A percentile compares a stretch with the other conserved stretches of the same genome.
phyloP scores from a whole-genome alignment of 768 basidiomycete species.

The Agaricus subrufescens region DNA sequence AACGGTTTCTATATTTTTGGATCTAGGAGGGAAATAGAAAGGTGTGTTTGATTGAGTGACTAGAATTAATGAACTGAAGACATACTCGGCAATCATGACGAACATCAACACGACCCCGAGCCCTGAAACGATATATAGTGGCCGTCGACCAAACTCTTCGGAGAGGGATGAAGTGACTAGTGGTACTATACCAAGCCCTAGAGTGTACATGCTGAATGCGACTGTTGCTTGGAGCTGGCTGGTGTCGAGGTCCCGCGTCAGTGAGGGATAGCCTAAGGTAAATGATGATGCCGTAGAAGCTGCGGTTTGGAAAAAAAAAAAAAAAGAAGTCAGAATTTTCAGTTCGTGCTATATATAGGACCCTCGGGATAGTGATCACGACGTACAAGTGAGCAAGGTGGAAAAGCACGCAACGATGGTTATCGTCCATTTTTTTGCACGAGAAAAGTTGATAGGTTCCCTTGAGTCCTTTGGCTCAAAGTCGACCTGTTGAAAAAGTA shows the following conservation, averaged over 20 bases:
- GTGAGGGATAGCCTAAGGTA: conserved; percentile 49
- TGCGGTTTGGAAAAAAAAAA: conserved; percentile 13
- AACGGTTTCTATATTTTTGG: conserved; percentile 55
- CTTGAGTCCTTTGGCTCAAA: conserved; percentile 7
- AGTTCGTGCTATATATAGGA: background rate
- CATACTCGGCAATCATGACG: conserved; percentile 41
- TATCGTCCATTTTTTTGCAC: conserved; percentile 21
- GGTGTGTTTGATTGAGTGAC: background rate
- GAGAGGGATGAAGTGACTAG: conserved; percentile 63
- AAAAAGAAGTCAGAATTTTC: background rate
- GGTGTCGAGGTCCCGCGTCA: conserved; percentile 45
- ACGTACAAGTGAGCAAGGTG: conserved; percentile 38
- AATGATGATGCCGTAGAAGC: conserved; percentile 49
- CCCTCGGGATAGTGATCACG: background rate
- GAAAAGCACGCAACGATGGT: conserved; percentile 33
- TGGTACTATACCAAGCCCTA: conserved; percentile 59
- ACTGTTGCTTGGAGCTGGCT: conserved; percentile 39
- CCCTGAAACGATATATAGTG: conserved; percentile 48
- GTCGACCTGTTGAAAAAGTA: conserved; percentile 2
- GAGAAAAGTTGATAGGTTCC: conserved; percentile 17
- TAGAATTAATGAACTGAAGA: background rate
- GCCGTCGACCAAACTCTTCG: conserved; percentile 64
- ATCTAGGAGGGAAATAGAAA: conserved; percentile 20
- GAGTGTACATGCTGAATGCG: conserved; percentile 45
- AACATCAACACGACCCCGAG: conserved; percentile 47